These are phyloP conservation scores for Fusarium mangiferae DNA, from an alignment of 2,329 filamentous ascomycete genomes.

Conservation along the genomic window DNA sequence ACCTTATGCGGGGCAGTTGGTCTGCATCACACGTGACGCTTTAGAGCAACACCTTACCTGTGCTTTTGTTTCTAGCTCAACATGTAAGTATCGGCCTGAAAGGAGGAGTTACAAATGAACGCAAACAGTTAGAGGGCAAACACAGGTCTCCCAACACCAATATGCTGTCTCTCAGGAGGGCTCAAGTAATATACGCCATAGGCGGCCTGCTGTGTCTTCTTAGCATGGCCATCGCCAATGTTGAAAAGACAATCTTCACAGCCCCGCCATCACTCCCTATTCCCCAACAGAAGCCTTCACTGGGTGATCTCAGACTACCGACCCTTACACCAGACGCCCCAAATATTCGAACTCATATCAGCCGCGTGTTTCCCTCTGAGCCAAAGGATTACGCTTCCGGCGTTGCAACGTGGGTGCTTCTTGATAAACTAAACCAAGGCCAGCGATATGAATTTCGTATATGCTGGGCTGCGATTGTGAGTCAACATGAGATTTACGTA, in stretches of 20 bases:
- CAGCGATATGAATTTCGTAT: slow-evolving; percentile 90
- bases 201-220: slow-evolving; percentile 27
- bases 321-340: slow-evolving; percentile 68
- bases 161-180: slow-evolving; percentile 11
- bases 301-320: slow-evolving; percentile 70
- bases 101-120: background rate
- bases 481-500: slow-evolving; percentile 47
- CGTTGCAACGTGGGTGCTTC: slow-evolving; percentile 79
- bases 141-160: background rate
- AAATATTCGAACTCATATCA: slow-evolving; percentile 70
- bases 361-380: slow-evolving; percentile 73
- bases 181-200: background rate
- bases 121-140: background rate
- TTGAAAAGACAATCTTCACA: slow-evolving; percentile 90
- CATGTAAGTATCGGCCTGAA: background rate
- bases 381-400: slow-evolving; percentile 60
- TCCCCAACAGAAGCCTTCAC: slow-evolving; percentile 51
- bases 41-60: background rate
- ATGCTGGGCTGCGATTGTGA: slow-evolving; percentile 92
- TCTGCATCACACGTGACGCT: background rate
- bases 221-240: slow-evolving; percentile 68
- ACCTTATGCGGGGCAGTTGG: background rate
- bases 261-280: slow-evolving; percentile 70
- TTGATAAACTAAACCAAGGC: slow-evolving; percentile 74
- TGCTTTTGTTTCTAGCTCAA: background rate